Base-by-base conservation (phyloP, 345 rosid genomes). In the Syzygium grande region DNA sequence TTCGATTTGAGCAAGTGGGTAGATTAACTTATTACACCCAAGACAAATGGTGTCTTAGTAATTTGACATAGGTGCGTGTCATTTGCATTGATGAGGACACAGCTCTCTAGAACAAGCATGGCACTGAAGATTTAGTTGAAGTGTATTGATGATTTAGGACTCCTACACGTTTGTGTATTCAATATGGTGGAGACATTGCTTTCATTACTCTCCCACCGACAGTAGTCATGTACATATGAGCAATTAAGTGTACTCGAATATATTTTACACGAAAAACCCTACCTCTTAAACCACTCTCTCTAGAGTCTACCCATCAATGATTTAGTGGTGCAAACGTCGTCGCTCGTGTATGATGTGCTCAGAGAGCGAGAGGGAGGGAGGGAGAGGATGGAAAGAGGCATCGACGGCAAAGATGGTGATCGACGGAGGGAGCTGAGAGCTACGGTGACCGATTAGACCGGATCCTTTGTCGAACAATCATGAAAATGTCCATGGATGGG, bases 1-100 rank as follows among this genome's bases (percentile, higher is more conserved):
- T 27, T 59, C 9, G 4, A 59, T 13, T 52, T 4, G 15, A 52
- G 16, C 53, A 12, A 59, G 68, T 1, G 34, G 68, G 30, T 13
- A 2, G 15, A 59, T 59, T 30, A 59, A 58, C 7, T 27, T 59
- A 12, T 27, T 27, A 59, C 0, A 14, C 68, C n/a, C 0, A 0
- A 59, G 12, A 0, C 30, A 5, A 59, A 27, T 59, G 68, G 68
- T 56, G 27, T 61, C 65, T 27, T 61, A 11, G 68, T 61, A 8
- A 61, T 61, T 61, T 61, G 68, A 61, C 68, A 27, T 12, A 4
- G 34, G 68, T 61, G 68, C 17, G 0, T n/a, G 68, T 6, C 34
- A 61, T 61, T 1, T 61, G 34, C 68, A 27, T 61, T 61, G 53
- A 52, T 52, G 53, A 52, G 15, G 53, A 43, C 46, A 6, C 46